These are phyloP conservation scores for Debaryomyces sp. DNA, from an alignment of 1,139 yeast genomes.

Conservation along the genomic window DNA sequence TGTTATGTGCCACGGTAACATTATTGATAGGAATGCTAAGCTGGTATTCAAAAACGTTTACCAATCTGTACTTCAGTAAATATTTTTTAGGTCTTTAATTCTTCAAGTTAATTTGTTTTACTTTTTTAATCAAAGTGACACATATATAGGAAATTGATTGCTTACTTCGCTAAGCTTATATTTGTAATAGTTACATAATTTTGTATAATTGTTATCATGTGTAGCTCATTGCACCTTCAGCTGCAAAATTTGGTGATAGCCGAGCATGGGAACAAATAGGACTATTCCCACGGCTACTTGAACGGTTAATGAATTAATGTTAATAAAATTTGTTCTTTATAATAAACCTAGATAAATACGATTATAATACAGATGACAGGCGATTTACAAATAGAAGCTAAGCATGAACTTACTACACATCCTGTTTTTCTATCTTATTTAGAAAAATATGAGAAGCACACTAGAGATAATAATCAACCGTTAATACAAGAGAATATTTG, in stretches of 20 bases:
- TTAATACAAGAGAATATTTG: constrained; percentile 25
- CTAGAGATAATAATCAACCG: not conserved
- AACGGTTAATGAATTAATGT: no score
- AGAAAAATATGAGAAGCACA: not conserved
- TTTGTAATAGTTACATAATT: not conserved
- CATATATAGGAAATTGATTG: not conserved
- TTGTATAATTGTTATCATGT: not conserved
- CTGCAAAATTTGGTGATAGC: not conserved
- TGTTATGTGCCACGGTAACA: constrained; percentile 62
- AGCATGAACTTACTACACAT: not conserved
- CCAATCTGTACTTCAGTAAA: not conserved
- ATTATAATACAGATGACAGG: not conserved
- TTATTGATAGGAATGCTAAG: constrained; percentile 49
- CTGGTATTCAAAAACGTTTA: constrained; percentile 16
- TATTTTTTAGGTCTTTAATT: not conserved
- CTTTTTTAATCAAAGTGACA: not conserved
- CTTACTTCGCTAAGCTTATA: not conserved
- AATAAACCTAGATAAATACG: not conserved
- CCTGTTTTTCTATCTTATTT: not conserved
- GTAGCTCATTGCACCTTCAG: not conserved
- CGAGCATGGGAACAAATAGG: not conserved
- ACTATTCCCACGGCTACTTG: no score
- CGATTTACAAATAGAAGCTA: not conserved
- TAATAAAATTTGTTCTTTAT: not conserved
- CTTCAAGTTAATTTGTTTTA: no score